Evolutionary conservation across 495 filamentous ascomycete species (phyloP).

Genomic region (Astrothelium macrocarpum): DNA sequence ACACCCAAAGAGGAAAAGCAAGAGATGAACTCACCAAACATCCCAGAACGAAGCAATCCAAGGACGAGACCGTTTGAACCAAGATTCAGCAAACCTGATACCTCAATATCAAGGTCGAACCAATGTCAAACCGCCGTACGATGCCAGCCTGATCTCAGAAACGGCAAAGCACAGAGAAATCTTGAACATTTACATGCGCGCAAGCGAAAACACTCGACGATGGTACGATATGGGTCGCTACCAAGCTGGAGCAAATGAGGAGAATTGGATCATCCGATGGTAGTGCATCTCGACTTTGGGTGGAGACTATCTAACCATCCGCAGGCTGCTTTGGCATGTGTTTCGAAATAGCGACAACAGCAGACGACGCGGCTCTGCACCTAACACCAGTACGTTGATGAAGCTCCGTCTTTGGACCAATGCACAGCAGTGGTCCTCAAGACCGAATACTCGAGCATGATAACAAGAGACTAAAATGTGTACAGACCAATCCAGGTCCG

Average conservation of each 20-base stretch:
- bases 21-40: conserved; percentile 1
- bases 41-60: conserved; percentile 28
- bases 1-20: too few species aligned
- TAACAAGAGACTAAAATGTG: not conserved
- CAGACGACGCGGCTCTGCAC: conserved; percentile 14
- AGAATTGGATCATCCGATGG: conserved; percentile 34
- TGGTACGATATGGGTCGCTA: conserved; percentile 28
- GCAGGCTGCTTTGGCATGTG: conserved; percentile 28
- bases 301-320: not conserved
- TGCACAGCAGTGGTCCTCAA: not conserved
- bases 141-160: conserved; percentile 27
- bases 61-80: conserved; percentile 25
- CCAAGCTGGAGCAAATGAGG: conserved; percentile 22
- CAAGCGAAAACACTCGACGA: conserved; percentile 15
- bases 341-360: conserved; percentile 34
- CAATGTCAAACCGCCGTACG: conserved; percentile 23
- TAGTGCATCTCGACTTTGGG: not conserved
- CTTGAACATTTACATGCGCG: conserved; percentile 18
- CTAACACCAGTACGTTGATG: not conserved
- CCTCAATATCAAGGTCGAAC: conserved; percentile 13
- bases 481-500: not conserved
- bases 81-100: conserved; percentile 18
- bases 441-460: not conserved
- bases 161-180: conserved; percentile 30
- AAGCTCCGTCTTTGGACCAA: not conserved